Percentiles rank a stretch among this genome's conserved stretches.
These are phyloP conservation scores for Penicillium bovifimosum DNA, from an alignment of 495 filamentous ascomycete species.

Conservation along the genomic window DNA sequence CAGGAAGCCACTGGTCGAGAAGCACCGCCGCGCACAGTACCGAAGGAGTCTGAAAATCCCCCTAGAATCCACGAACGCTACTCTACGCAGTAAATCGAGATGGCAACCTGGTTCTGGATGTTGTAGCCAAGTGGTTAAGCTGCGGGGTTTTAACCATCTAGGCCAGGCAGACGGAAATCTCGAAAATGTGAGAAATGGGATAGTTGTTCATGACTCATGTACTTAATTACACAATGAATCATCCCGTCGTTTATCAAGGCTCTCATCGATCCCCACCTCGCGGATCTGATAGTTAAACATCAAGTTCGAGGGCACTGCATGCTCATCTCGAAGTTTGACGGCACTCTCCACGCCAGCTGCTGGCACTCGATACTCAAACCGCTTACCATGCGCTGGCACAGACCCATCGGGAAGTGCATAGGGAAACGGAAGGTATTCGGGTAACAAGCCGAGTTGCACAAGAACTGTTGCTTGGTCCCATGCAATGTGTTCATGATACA, in stretches of 20 bases:
- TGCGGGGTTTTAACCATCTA: not conserved
- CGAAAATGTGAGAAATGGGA: not conserved
- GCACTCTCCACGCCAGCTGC: slow-evolving; percentile 61
- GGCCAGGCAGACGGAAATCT: not conserved
- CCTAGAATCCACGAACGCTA: not conserved
- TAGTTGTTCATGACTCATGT: not conserved
- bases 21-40: too few species aligned
- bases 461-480: slow-evolving; percentile 83
- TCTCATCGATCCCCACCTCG: slow-evolving; percentile 7
- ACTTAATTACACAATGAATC: not conserved
- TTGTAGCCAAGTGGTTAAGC: too few species aligned
- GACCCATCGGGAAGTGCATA: slow-evolving; percentile 43
- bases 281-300: slow-evolving; percentile 47
- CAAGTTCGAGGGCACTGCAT: slow-evolving; percentile 53
- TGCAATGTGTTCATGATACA: slow-evolving; percentile 76
- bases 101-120: too few species aligned
- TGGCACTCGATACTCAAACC: slow-evolving; percentile 61
- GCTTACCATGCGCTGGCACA: slow-evolving; percentile 32
- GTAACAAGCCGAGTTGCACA: slow-evolving; percentile 64
- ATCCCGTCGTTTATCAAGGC: not conserved
- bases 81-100: not conserved
- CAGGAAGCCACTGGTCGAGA: too few species aligned
- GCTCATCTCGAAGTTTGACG: slow-evolving; percentile 57
- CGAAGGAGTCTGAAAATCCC: too few species aligned
- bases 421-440: slow-evolving; percentile 55